Base-by-base conservation (phyloP, 78 protist species). In the Polysphondylium violaceum region DNA sequence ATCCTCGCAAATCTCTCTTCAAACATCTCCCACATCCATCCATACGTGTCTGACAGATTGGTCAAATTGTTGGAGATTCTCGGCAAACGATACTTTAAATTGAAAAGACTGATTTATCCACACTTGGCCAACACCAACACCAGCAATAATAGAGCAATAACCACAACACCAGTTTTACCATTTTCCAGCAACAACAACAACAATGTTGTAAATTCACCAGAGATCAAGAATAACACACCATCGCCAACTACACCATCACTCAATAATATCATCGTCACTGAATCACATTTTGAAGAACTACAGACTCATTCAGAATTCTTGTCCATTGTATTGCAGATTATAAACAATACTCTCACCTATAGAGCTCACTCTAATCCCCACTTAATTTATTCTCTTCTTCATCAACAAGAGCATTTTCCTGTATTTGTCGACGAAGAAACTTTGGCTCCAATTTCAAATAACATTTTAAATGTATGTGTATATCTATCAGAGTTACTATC, bases 1-100 rank as follows among this genome's bases (percentile, higher is more conserved):
- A 85, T 76, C 11, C 55, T 93, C 9, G 95, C 95, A 53, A 93
- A 93, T 69, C 41, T 85, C 31, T 85, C 95, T 4, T 72, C 86
- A 25, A 71, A 92, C n/a, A 73, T 92, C 4, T 55, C 90, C 8
- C 79, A 81, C 41, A 77, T 92, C n/a, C 95, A 77, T 60, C 76
- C 95, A 17, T 81, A 61, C 29, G 92, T 78, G n/a, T 53, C 95
- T 25, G 58, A 58, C 16, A 68, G 95, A 51, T 47, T 92, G 33
- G 95, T 92, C 17, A 81, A 85, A 51, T 9, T 92, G 9, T 77
- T 78, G 75, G 95, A 92, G 73, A 47, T 88, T n/a, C 44, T 88
- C 2, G n/a, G 79, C 36, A 74, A 76, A 72, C 61, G 75, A 78
- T 88, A 67, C 61, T 23, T 88, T 31, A 88, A 81, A 68, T 33